Base-by-base conservation (phyloP, 371 early-diverging fungal genomes). In the Mortierella sp. region DNA sequence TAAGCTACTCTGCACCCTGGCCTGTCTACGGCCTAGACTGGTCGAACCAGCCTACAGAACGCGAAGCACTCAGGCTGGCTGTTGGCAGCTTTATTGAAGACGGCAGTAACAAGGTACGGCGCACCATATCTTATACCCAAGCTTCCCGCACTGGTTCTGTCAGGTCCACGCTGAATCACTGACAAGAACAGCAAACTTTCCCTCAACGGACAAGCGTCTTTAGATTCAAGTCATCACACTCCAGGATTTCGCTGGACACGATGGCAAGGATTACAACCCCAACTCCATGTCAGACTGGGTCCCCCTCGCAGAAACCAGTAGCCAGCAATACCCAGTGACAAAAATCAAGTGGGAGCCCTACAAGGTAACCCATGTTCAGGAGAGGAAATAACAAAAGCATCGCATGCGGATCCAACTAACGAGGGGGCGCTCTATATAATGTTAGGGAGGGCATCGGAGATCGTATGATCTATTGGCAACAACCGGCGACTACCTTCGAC, bases 291-390 rank as follows among this genome's bases (percentile, higher is more conserved):
- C 71, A 28, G 88, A 95, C 70, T 93, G 95, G 80, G 84, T 89
- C 16, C 80, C 86, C 3, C 80, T 93, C 12, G 96, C 93, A 23
- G 93, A 93, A 67, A 83, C 85, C 2, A 89, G 90, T 34, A 90
- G 93, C n/a, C 72, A 72, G 30, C 86, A 89, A 38, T 97, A 93
- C 74, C 98, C 98, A 23, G 84, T 92, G 39, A 95, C 97, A 7
- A 96, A 95, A 78, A 84, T 96, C 18, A 72, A 89, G 66, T 98
- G 96, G 96, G 87, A 92, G 43, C 97, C 96, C 13, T 74, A 83
- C 54, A 89, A 86, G 84, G 92, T 90, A 78, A 58, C 24, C 24
- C 38, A 23, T 16, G 42, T 16, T 42, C 42, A 42, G 42, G 42
- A 42, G 16, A 12, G 10, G 12, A n/a, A n/a, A 18, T 18, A 3